These are phyloP conservation scores for Auriculariales sp. DNA, from an alignment of 768 basidiomycete genomes.

Conservation along the genomic window DNA sequence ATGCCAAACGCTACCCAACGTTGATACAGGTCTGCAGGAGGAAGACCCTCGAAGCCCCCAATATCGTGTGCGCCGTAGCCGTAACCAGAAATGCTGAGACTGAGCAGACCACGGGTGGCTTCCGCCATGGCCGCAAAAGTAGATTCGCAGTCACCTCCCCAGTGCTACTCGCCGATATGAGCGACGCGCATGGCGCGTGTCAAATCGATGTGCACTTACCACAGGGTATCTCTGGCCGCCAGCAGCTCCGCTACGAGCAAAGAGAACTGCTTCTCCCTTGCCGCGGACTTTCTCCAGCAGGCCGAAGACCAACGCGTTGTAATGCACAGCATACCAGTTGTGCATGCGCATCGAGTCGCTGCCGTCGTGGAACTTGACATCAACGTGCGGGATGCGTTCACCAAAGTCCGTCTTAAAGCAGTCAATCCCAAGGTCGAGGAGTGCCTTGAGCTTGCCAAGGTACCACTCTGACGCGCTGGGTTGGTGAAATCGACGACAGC, in stretches of 20 bases:
- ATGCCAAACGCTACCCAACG: conserved; percentile 67
- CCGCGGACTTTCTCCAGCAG: conserved; percentile 44
- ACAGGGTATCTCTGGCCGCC: conserved; percentile 49
- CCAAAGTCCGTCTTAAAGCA: conserved; percentile 59
- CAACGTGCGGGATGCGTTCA: conserved; percentile 57
- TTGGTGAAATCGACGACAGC: conserved; percentile 56
- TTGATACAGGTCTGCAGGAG: conserved; percentile 53
- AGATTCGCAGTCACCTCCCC: conserved; percentile 67
- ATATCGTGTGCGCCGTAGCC: conserved; percentile 65
- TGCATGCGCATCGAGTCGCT: conserved; percentile 57
- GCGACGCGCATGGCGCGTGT: too few species aligned
- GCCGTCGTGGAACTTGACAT: conserved; percentile 48
- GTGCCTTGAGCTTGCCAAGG: conserved; percentile 27
- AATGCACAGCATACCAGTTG: conserved; percentile 54
- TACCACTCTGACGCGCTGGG: conserved; percentile 45
- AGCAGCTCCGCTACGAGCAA: conserved; percentile 51
- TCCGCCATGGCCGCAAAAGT: conserved; percentile 72
- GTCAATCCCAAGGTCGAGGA: conserved; percentile 43
- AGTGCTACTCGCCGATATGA: too few species aligned
- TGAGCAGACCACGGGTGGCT: conserved; percentile 49
- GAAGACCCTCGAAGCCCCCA: conserved; percentile 65
- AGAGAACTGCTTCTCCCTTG: conserved; percentile 50
- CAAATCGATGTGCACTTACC: too few species aligned
- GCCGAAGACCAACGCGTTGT: conserved; percentile 58
- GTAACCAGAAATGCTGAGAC: conserved; percentile 53